Conservation (phyloP, 768 basidiomycete species). For the Boletus tylopilopsis region DNA sequence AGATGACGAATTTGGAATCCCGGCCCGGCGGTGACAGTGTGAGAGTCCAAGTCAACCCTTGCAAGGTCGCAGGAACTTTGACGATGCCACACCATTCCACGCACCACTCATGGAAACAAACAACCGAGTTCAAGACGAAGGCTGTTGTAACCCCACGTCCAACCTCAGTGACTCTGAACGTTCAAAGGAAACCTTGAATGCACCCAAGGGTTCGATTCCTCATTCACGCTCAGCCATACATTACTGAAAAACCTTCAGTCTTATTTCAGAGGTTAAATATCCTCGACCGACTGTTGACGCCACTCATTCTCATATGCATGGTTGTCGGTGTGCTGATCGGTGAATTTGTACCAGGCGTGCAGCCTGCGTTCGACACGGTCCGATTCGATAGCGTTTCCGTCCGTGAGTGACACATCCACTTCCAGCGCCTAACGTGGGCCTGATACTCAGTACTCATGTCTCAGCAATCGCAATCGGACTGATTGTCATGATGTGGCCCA, state of each 20-base stretch:
- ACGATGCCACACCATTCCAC: too few relatives aligned
- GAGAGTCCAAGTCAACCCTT: too few relatives aligned
- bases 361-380: conserved; percentile 57
- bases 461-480: conserved; percentile 79
- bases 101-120: conserved; percentile 1
- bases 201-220: conserved; percentile 5
- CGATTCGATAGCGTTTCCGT: conserved; percentile 70
- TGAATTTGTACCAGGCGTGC: conserved; percentile 57
- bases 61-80: too few relatives aligned
- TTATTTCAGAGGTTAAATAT: conserved; percentile 43
- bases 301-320: conserved; percentile 69
- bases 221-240: background rate
- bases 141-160: background rate
- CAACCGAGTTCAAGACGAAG: background rate
- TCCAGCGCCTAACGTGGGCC: background rate
- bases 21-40: too few relatives aligned
- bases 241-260: conserved; percentile 17
- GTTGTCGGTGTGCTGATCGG: conserved; percentile 74
- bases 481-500: conserved; percentile 88
- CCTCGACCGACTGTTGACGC: conserved; percentile 59
- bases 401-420: conserved; percentile 47
- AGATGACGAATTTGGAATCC: too few relatives aligned
- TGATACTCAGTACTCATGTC: background rate
- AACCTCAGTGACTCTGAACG: background rate
- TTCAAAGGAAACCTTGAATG: background rate